These are phyloP conservation scores for Angomonas desouzai DNA, from an alignment of 208 protist species.

Conservation along the genomic window DNA sequence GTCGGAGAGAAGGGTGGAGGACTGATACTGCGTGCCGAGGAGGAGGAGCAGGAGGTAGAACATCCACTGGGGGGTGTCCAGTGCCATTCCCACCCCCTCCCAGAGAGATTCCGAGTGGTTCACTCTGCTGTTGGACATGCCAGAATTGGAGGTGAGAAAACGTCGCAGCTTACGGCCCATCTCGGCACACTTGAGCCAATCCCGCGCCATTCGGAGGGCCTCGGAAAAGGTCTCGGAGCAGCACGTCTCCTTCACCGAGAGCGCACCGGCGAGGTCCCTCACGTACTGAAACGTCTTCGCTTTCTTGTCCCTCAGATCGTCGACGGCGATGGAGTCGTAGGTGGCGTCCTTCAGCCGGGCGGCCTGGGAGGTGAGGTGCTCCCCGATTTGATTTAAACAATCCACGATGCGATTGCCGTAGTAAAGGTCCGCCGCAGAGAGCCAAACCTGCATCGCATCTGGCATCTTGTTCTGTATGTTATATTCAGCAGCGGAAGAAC, in stretches of 20 bases:
- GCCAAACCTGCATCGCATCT: neutral
- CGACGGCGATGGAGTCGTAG: neutral
- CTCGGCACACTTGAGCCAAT: neutral
- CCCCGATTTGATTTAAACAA: neutral
- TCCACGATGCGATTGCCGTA: neutral
- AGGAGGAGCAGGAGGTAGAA: neutral
- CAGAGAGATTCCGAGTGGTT: neutral
- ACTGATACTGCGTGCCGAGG: slow-evolving; percentile 1
- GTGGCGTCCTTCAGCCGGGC: neutral
- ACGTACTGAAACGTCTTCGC: neutral
- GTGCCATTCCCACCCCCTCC: neutral
- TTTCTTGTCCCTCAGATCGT: neutral
- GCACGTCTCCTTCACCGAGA: neutral
- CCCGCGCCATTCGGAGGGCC: neutral
- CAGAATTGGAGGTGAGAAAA: neutral
- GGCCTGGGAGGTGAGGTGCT: neutral
- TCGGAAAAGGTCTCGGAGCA: neutral
- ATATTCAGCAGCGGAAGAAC: neutral
- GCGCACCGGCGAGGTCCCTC: neutral
- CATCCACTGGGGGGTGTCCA: neutral
- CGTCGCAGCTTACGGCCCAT: neutral
- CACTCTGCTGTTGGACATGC: neutral
- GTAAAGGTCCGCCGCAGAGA: slow-evolving; percentile 3
- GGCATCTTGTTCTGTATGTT: neutral
- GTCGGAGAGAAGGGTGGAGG: neutral